These are phyloP conservation scores for Arabis alpina DNA, from an alignment of 345 rosid species.

Conservation along the genomic window DNA sequence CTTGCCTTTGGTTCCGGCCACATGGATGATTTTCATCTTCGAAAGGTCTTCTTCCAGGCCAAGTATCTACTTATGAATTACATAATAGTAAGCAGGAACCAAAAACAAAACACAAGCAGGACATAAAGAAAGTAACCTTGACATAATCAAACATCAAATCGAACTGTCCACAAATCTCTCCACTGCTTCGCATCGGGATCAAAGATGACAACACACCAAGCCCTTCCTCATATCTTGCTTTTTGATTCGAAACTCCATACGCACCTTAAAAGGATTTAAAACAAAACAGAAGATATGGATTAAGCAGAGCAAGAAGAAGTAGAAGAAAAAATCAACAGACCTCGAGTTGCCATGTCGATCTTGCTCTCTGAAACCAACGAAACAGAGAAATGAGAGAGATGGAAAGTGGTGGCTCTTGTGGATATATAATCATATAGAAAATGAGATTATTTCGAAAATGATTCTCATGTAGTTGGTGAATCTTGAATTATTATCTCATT, in stretches of 20 bases:
- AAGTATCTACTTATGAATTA: slow-evolving; percentile 50
- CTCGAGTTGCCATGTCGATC: slow-evolving; percentile 43
- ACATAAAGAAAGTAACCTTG: slow-evolving; percentile 49
- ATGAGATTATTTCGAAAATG: too few relatives aligned
- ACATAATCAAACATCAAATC: slow-evolving; percentile 84
- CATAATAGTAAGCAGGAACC: background rate
- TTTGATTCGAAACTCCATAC: slow-evolving; percentile 30
- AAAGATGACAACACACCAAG: slow-evolving; percentile 85
- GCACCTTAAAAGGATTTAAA: slow-evolving; percentile 1
- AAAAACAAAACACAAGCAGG: background rate
- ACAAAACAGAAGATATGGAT: background rate
- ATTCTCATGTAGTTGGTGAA: too few relatives aligned
- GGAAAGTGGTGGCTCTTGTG: background rate
- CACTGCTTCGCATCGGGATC: slow-evolving; percentile 81
- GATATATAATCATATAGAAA: too few relatives aligned
- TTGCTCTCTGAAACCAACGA: slow-evolving; percentile 12
- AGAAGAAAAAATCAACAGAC: slow-evolving; percentile 10
- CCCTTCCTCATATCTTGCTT: slow-evolving; percentile 51
- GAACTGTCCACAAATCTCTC: too few relatives aligned
- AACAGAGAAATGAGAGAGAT: slow-evolving; percentile 6
- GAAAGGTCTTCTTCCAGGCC: slow-evolving; percentile 78
- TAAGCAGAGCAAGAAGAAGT: too few relatives aligned
- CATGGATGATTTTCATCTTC: slow-evolving; percentile 86
- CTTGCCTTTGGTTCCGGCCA: slow-evolving; percentile 99
- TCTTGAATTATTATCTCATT: too few relatives aligned